phyloP scores from a whole-genome alignment of 306 rosid species.

The Lotus japonicus region DNA sequence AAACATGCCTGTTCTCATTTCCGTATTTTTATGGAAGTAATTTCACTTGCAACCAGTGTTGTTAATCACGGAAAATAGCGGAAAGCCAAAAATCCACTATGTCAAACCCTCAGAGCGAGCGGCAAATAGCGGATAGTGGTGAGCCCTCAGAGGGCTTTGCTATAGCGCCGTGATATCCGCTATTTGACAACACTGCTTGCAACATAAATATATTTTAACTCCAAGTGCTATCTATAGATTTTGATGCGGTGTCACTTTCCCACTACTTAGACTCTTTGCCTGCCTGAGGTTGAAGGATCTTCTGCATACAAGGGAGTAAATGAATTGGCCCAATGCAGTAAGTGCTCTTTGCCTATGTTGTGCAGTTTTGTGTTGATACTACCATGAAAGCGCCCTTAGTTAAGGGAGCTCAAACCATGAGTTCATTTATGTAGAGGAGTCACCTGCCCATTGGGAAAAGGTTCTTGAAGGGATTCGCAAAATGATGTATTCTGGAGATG shows the following conservation, averaged over 20 bases:
- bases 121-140: no score
- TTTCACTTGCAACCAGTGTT: not conserved
- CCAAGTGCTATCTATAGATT: not conserved
- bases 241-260: not conserved
- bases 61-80: no score
- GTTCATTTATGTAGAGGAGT: constrained; percentile 40
- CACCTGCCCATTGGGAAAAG: constrained; percentile 67
- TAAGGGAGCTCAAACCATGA: not conserved
- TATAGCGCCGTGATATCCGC: no score
- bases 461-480: constrained; percentile 73
- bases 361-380: not conserved
- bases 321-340: constrained; percentile 35
- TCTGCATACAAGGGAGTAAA: constrained; percentile 36
- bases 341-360: constrained; percentile 1
- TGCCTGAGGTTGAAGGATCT: constrained; percentile 54
- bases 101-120: no score
- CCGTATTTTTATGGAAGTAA: no score
- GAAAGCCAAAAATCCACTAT: no score
- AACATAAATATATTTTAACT: no score
- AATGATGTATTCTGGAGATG: constrained; percentile 62
- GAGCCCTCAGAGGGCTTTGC: no score
- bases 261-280: constrained; percentile 27
- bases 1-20: no score
- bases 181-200: no score
- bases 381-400: not conserved